These are phyloP conservation scores for Trichoderma sp. DNA, from an alignment of 2,329 filamentous ascomycete species.

Conservation along the genomic window DNA sequence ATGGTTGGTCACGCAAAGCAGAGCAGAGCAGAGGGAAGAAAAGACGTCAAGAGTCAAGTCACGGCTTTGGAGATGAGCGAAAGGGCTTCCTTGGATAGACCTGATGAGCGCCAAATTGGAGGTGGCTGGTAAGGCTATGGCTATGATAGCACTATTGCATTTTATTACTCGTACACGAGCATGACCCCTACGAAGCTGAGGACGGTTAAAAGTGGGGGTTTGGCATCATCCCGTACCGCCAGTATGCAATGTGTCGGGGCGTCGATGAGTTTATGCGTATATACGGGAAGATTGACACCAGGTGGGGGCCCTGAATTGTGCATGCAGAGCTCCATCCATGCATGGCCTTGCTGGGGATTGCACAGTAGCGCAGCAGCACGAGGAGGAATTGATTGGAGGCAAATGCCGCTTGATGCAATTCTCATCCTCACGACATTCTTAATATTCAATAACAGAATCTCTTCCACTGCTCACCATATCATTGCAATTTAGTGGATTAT, in stretches of 20 bases:
- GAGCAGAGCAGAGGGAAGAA: neutral
- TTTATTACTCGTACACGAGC: neutral
- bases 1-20: neutral
- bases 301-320: neutral
- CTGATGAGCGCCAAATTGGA: slow-evolving; percentile 7
- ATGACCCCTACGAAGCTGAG: neutral
- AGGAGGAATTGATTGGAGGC: neutral
- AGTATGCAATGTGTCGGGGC: neutral
- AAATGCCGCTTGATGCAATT: neutral
- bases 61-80: neutral
- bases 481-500: neutral
- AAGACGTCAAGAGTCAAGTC: neutral
- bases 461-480: neutral
- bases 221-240: slow-evolving; percentile 8
- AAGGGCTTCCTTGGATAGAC: neutral
- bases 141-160: neutral
- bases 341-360: neutral
- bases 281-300: neutral
- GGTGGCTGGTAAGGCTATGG: slow-evolving; percentile 17
- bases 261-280: neutral
- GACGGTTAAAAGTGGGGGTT: slow-evolving; percentile 15
- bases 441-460: neutral
- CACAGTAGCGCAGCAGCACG: neutral
- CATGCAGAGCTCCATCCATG: neutral
- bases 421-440: neutral